Conservation (phyloP, 176 grass and related monocot species). For the Carex scoparia region DNA sequence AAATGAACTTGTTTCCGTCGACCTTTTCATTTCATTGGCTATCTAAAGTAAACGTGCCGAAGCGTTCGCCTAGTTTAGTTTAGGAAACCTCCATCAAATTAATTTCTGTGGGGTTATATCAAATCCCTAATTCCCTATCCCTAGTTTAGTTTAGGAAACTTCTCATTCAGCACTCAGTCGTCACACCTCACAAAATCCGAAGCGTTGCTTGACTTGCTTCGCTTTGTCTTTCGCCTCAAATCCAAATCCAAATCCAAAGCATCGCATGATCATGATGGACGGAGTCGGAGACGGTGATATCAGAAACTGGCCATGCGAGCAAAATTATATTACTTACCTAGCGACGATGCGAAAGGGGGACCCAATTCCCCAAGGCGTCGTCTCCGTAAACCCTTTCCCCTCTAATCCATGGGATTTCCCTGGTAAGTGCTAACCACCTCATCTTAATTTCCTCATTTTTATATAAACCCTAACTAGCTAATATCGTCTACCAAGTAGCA, state of each 20-base stretch:
- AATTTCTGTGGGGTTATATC: too few species aligned
- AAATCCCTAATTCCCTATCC: too few species aligned
- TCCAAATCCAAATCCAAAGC: too few species aligned
- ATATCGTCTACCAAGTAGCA: neutral
- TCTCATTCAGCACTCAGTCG: too few species aligned
- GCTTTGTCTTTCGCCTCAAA: neutral
- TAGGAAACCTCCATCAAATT: too few species aligned
- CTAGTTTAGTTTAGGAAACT: too few species aligned
- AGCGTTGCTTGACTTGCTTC: too few species aligned
- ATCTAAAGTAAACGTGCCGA: too few species aligned
- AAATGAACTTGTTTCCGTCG: too few species aligned
- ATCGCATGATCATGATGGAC: neutral
- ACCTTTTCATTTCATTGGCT: too few species aligned
- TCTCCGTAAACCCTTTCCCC: neutral
- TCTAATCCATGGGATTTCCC: constrained; percentile 1
- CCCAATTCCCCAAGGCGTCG: neutral
- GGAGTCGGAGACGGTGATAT: neutral
- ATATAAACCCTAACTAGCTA: too few species aligned
- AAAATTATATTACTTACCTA: neutral
- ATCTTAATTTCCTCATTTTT: neutral
- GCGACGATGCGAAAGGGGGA: neutral
- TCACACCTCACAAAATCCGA: neutral
- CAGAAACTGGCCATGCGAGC: neutral
- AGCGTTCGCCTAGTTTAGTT: too few species aligned
- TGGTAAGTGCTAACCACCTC: neutral